Evolutionary conservation across 306 rosid genomes (phyloP).

Genomic region (Trichosanthes cucumerina): DNA sequence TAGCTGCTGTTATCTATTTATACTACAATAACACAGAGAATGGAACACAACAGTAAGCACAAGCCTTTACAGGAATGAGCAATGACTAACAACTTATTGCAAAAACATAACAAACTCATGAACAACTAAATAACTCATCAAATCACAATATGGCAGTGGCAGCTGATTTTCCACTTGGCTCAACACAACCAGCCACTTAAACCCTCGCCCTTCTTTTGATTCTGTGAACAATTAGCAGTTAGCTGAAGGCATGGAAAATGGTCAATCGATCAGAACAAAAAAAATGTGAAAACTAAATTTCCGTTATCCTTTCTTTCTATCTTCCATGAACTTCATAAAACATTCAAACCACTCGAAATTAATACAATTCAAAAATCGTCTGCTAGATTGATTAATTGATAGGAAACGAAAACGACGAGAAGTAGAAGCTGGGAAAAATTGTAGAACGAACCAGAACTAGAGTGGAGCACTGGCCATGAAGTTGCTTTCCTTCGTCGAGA

Average conservation of each 20-base stretch:
- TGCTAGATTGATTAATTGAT: neutral
- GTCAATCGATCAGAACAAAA: neutral
- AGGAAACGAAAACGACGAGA: neutral
- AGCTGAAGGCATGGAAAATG: neutral
- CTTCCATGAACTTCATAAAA: neutral
- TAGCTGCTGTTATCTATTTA: neutral
- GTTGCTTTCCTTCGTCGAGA: slow-evolving; percentile 44
- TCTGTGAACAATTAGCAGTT: neutral
- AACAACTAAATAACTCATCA: neutral
- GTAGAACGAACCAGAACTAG: slow-evolving; percentile 55
- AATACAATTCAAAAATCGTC: neutral
- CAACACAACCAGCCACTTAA: neutral
- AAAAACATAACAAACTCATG: neutral
- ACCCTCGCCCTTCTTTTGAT: neutral
- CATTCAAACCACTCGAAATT: neutral
- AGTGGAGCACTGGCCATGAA: slow-evolving; percentile 44
- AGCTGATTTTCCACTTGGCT: neutral
- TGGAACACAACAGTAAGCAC: neutral
- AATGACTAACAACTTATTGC: neutral
- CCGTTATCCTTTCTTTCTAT: neutral
- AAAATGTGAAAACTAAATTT: neutral
- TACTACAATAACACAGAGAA: neutral
- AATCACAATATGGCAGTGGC: neutral
- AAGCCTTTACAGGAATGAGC: neutral
- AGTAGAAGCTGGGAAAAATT: neutral